Percentiles rank a stretch among this genome's conserved stretches.
phyloP scores from a whole-genome alignment of 441 rosid genomes.

The Brassica balearica region DNA sequence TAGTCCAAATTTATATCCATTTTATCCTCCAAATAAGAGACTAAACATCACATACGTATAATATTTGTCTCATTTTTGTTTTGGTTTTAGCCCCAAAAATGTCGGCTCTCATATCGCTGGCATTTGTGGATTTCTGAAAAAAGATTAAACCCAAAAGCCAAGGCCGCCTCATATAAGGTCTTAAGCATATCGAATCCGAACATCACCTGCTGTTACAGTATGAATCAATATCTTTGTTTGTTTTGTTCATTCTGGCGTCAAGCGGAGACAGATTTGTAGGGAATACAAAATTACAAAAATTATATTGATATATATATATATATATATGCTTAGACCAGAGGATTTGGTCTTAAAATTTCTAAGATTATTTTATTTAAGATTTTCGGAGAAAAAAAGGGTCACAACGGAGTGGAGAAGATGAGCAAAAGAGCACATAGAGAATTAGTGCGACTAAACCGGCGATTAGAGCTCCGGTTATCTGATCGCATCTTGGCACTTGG shows the following conservation, averaged over 20 bases:
- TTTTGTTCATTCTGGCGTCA: not conserved
- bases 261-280: too few species aligned
- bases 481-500: constrained; percentile 71
- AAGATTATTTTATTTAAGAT: constrained; percentile 25
- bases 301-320: too few species aligned
- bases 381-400: constrained; percentile 59
- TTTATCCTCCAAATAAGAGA: not conserved
- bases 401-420: constrained; percentile 55
- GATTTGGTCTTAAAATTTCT: too few species aligned
- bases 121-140: not conserved
- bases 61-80: not conserved
- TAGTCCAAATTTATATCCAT: not conserved
- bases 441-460: constrained; percentile 60
- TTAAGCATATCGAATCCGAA: too few species aligned
- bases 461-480: constrained; percentile 64
- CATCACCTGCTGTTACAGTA: too few species aligned
- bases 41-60: not conserved
- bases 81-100: not conserved
- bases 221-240: too few species aligned
- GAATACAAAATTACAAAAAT: too few species aligned
- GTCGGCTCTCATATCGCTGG: not conserved
- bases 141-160: not conserved
- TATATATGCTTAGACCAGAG: too few species aligned
- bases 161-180: not conserved
- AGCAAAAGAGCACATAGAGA: constrained; percentile 52